Percentiles rank a stretch among this genome's conserved stretches.
Evolutionary conservation across 1,284 basidiomycete genomes (phyloP).

Genomic region (Ceratobasidium sp.): DNA sequence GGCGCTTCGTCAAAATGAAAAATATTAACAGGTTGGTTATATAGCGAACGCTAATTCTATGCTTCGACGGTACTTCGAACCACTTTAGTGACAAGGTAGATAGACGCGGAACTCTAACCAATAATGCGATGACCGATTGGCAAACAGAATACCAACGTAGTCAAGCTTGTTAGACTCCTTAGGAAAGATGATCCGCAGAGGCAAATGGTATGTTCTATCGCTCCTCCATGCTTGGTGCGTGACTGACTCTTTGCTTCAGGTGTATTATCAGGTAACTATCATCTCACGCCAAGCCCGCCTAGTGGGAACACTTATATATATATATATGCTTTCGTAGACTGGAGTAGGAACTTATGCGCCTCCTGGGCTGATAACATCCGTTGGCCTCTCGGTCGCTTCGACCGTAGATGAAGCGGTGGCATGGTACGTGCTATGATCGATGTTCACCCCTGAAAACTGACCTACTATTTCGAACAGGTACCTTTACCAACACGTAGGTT

Average conservation of each 20-base stretch:
- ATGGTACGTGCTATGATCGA: conserved; percentile 3
- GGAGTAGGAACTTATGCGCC: conserved; percentile 40
- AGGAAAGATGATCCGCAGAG: too few relatives aligned
- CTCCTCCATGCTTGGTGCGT: neutral
- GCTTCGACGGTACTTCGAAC: conserved; percentile 42
- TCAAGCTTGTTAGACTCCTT: too few relatives aligned
- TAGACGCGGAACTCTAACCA: too few relatives aligned
- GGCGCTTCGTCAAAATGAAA: too few relatives aligned
- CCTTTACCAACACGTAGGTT: conserved; percentile 23
- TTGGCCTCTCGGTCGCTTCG: conserved; percentile 9
- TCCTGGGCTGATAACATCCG: conserved; percentile 7
- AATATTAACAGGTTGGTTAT: neutral
- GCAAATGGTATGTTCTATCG: conserved; percentile 4
- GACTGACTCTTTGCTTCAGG: neutral
- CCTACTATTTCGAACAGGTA: neutral
- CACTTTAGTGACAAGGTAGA: conserved; percentile 33
- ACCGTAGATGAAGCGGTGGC: conserved; percentile 27
- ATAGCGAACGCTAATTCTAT: conserved; percentile 39
- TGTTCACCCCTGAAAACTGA: neutral
- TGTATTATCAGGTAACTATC: conserved; percentile 23
- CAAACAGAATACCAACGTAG: too few relatives aligned
- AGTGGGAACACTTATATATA: too few relatives aligned
- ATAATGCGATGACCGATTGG: too few relatives aligned
- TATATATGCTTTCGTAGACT: neutral
- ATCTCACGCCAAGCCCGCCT: neutral